Percentiles rank a stretch among this genome's conserved stretches.
Conservation (phyloP, 352 stramenopile genomes). For the Elongisporangium undulatum region DNA sequence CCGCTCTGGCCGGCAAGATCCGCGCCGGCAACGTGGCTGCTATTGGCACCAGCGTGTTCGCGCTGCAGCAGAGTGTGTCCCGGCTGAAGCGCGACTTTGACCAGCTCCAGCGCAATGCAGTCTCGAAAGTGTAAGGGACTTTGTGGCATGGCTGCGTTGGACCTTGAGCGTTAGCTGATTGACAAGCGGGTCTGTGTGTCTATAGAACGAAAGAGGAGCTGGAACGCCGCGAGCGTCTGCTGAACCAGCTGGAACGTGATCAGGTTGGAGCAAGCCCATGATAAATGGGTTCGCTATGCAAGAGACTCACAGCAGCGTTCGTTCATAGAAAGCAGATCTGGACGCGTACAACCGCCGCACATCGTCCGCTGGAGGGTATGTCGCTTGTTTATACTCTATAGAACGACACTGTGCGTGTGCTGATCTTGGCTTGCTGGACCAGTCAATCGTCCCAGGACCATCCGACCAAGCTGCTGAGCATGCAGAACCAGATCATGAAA, state of each 20-base stretch:
- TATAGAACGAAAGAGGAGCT: conserved; percentile 66
- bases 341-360: conserved; percentile 72
- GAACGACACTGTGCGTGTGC: conserved; percentile 1
- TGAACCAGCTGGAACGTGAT: conserved; percentile 58
- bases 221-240: conserved; percentile 54
- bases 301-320: background rate
- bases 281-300: background rate
- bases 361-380: conserved; percentile 16
- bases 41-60: conserved; percentile 79
- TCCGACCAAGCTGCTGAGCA: conserved; percentile 53
- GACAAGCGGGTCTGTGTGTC: conserved; percentile 2
- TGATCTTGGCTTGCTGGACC: conserved; percentile 3
- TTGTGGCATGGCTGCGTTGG: background rate
- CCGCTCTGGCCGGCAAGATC: conserved; percentile 58
- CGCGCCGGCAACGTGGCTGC: conserved; percentile 50
- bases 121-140: conserved; percentile 40
- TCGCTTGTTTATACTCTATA: conserved; percentile 1
- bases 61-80: conserved; percentile 78
- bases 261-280: conserved; percentile 26
- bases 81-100: conserved; percentile 81
- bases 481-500: conserved; percentile 91
- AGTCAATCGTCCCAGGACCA: conserved; percentile 28
- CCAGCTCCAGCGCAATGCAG: conserved; percentile 55
- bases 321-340: conserved; percentile 58
- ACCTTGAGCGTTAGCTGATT: background rate